Base-by-base conservation (phyloP, 495 filamentous ascomycete species). In the Neurospora sp. region DNA sequence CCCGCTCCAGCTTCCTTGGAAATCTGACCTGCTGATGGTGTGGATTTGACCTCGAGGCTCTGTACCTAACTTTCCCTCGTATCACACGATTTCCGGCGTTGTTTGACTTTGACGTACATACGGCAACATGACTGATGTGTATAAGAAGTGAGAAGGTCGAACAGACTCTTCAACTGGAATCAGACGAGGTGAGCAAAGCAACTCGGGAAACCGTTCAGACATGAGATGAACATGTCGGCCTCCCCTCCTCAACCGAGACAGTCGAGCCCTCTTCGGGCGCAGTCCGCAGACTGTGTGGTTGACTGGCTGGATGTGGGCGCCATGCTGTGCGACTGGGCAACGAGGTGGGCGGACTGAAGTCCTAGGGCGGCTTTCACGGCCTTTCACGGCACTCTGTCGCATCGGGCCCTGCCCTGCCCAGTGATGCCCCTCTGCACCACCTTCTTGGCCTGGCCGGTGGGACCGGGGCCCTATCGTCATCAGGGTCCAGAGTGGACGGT, bases 381-480 rank as follows among this genome's bases (percentile, higher is more conserved):
- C 44, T 35, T 48, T 48, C 9, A 48, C 18, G 44, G 44, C 44
- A 48, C n/a, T 23, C 44, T 48, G n/a, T 20, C 44, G n/a, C n/a
- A 48, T 48, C 44, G n/a, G n/a, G 44, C n/a, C 44, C n/a, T 46
- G 44, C 7, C 44, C 44, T 48, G 44, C 44, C 41, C 44, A 48
- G 44, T 48, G 44, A 48, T 48, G 44, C 46, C 46, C 46, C 18
- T 48, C 46, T 69, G 48, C 77, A 41, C 77, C 72, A 18, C 77
- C 71, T 3, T 71, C 48, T 39, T 70, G 70, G 66, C 73, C 82
- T 79, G 82, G 38, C 70, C 23, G n/a, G 31, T 69, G 12, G 11
- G 31, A 16, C 48, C 69, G 54, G 84, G 87, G 1, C 84, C 82
- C 48, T 77, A 77, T 37, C 71, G 42, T 62, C 54, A 62, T 62